Evolutionary conservation across 2,329 filamentous ascomycete species (phyloP), one percentile per base, ranked within the genome.

Genomic region (Neonectria magnoliae): DNA sequence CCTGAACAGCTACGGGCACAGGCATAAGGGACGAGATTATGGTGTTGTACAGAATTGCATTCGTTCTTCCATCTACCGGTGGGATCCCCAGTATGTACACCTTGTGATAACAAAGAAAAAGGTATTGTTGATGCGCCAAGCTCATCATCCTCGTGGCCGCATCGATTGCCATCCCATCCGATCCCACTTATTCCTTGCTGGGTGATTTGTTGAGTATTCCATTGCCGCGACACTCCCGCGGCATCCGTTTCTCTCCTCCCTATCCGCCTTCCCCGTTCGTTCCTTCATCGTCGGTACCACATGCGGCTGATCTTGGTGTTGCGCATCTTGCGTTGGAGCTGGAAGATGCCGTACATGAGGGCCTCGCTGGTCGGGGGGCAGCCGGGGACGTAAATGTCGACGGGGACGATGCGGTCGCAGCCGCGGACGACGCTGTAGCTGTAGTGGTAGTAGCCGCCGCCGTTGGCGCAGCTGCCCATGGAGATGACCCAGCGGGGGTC

Each of bases 371-470:
- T 86, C 20, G 84, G 89, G 73, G 87, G 86, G 83, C 91, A 94
- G 1, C 91, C 91, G 25, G 91, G 91, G 4, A 94, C 91, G 77
- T 93, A 94, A 48, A 94, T 87, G 78, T 94, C 92, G 61, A 94
- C 92, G 5, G 92, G 92, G 29, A 93, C 88, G 76, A 94, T 89
- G 58, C 92, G 82, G 80, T 94, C 92, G 74, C 91, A 92, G 7
- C 91, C 91, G 60, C 92, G 85, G 48, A 90, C 88, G 45, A 94
- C 92, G 70, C 85, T 88, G 82, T 95, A 95, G 79, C 89, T 92
- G 82, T 95, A 94, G 81, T 95, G 92, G 79, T 95, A 94, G 82
- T 95, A 95, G 58, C 92, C 92, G 66, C 92, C 92, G 56, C 92
- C 92, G 79, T 94, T 94, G 65, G 92, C 92, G 79, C 92, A 95